Evolutionary conservation across 495 filamentous ascomycete species (phyloP), one percentile per base, ranked within the genome.

Genomic region (Cenococcum geophilum): DNA sequence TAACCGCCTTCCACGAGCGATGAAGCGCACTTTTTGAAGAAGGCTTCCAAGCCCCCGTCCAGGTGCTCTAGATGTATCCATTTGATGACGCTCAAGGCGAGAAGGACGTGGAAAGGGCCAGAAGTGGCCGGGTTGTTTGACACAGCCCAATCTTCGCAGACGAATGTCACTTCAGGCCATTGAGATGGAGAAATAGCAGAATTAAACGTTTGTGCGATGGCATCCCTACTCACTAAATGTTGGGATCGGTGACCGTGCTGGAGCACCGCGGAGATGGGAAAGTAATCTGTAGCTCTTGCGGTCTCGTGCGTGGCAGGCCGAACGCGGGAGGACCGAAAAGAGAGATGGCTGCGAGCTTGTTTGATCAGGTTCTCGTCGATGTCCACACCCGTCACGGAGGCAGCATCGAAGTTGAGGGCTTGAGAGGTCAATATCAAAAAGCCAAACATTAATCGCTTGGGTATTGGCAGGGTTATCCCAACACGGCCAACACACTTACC

Each of bases 51-150:
- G 18, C 75, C 72, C 56, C 47, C 1, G 27, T 76, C 75, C 2
- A 59, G 63, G 42, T 68, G 63, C 25, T 70, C 62, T 25, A 76
- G 64, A 50, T 77, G 75, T 16, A 77, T 66, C 75, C 75, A 77
- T 42, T 76, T 76, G 52, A 75, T 62, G 63, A 77, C 71, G 22
- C 71, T 76, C 47, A 77, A 52, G 21, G 74, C 72, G 47, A 76
- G 64, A 58, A 76, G 68, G 18, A 74, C 62, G 57, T 73, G 64
- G 47, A 71, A 76, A 16, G 63, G 64, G 49, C 50, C 66, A 22
- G 57, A 50, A 27, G 47, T 54, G 12, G 45, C 64, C 61, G 65
- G 60, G 60, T 60, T 64, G 35, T 58, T 16, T n/a, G 58, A 62
- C 27, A 59, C 60, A 45, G 56, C 61, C 68, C 64, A 75, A 59